Evolutionary conservation across 2,329 filamentous ascomycete species (phyloP).

Genomic region (Balansia obtecta): DNA sequence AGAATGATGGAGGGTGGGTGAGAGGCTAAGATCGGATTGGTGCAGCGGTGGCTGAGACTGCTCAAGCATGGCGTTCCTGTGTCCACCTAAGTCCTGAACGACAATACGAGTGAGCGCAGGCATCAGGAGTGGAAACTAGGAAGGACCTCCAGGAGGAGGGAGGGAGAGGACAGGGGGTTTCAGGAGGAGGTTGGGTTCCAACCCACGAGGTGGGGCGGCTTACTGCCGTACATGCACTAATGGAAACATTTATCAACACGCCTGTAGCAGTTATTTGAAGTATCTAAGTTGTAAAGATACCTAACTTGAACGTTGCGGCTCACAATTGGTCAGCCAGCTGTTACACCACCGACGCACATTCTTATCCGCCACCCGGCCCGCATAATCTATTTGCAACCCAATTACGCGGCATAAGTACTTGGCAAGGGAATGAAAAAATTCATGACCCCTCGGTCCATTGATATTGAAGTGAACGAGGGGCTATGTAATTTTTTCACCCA

Average conservation of each 20-base stretch:
- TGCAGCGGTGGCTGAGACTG: neutral
- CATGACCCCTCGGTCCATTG: too few relatives aligned
- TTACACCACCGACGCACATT: neutral
- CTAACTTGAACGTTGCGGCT: neutral
- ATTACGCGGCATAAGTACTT: too few relatives aligned
- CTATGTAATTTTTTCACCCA: too few relatives aligned
- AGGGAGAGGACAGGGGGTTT: too few relatives aligned
- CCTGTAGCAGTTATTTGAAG: too few relatives aligned
- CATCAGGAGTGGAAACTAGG: neutral
- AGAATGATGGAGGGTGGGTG: neutral
- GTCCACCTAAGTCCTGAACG: neutral
- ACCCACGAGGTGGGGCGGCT: neutral
- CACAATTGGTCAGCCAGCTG: neutral
- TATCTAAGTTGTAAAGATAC: too few relatives aligned
- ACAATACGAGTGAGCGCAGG: neutral
- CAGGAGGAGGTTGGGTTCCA: neutral
- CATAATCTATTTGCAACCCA: neutral
- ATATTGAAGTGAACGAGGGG: too few relatives aligned
- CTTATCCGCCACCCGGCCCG: neutral
- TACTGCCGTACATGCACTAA: too few relatives aligned
- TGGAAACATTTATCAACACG: too few relatives aligned
- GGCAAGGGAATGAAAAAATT: too few relatives aligned
- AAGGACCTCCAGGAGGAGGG: neutral
- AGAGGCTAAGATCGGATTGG: neutral
- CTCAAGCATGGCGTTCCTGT: neutral